These are phyloP conservation scores for Aspergillus eucalypticola DNA, from an alignment of 2,329 filamentous ascomycete genomes.

Conservation along the genomic window DNA sequence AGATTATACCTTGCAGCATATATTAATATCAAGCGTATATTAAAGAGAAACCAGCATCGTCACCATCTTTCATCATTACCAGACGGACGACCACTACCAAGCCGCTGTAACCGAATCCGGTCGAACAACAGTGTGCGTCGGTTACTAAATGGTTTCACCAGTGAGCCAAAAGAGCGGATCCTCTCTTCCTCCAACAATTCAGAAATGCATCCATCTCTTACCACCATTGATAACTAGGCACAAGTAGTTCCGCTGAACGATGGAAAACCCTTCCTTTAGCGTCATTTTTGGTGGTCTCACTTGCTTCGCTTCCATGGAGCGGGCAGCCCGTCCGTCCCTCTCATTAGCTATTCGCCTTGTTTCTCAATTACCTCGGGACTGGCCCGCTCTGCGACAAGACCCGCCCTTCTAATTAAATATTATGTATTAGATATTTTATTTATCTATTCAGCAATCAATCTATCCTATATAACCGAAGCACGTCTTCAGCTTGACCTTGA, in stretches of 20 bases:
- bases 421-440: background rate
- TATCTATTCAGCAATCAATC: background rate
- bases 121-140: background rate
- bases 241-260: background rate
- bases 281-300: background rate
- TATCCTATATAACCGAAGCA: background rate
- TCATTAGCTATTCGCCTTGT: background rate
- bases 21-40: background rate
- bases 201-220: too few species aligned
- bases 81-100: background rate
- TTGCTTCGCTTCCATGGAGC: background rate
- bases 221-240: background rate
- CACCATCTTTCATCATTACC: background rate
- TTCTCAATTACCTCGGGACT: background rate
- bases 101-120: background rate
- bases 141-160: background rate
- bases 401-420: background rate
- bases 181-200: background rate
- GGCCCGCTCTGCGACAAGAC: background rate
- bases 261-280: constrained; percentile 1
- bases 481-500: background rate
- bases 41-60: background rate
- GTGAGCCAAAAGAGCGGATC: background rate
- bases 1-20: background rate
- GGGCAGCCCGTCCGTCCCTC: background rate